Evolutionary conservation across 805 yeast genomes (phyloP).

Genomic region (Myxozyma sirexii): DNA sequence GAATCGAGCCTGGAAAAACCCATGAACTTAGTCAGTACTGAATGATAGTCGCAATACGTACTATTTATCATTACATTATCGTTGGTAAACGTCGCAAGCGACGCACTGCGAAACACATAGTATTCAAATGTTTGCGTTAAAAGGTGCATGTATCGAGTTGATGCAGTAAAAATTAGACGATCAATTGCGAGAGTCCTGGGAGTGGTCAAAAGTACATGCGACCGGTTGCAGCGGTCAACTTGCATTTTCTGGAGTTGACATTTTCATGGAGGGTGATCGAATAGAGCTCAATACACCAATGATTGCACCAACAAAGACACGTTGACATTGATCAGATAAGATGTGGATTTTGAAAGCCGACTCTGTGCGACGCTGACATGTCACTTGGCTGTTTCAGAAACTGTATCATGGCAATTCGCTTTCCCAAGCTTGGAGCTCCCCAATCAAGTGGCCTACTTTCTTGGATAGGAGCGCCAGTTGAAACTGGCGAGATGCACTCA

Average conservation of each 20-base stretch:
- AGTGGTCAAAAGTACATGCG: conserved; percentile 2
- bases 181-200: conserved; percentile 2
- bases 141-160: background rate
- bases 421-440: conserved; percentile 16
- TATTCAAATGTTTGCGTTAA: conserved; percentile 21
- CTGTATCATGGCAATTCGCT: conserved; percentile 16
- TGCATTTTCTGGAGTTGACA: background rate
- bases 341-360: conserved; percentile 1
- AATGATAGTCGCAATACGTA: background rate
- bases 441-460: conserved; percentile 1
- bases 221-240: background rate
- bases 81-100: background rate
- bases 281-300: conserved; percentile 13
- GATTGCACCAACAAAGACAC: conserved; percentile 18
- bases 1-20: background rate
- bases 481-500: no score
- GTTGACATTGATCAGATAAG: conserved; percentile 16
- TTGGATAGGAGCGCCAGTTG: background rate
- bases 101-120: conserved; percentile 9
- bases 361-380: background rate
- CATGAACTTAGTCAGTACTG: background rate
- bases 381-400: background rate
- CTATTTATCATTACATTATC: background rate
- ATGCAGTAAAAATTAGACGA: conserved; percentile 2
- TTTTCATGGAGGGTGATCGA: conserved; percentile 2